These are phyloP conservation scores for Torulaspora gathmanii DNA, from an alignment of 805 yeast genomes.

Conservation along the genomic window DNA sequence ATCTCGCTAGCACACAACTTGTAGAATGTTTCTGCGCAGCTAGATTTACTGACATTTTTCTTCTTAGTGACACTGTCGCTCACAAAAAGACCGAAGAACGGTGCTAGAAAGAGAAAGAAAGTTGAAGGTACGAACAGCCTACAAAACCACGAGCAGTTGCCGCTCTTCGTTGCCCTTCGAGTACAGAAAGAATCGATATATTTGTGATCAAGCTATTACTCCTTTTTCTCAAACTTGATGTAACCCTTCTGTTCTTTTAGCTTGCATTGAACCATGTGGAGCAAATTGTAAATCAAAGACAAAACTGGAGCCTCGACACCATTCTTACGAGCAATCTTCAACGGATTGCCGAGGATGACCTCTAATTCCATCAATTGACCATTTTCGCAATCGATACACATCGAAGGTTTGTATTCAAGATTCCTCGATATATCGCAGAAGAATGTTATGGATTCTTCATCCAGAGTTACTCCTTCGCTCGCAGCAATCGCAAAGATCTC, in stretches of 20 bases:
- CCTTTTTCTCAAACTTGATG: constrained; percentile 19
- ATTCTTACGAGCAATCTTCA: constrained; percentile 44
- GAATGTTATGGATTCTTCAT: constrained; percentile 42
- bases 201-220: neutral
- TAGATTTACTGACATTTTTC: constrained; percentile 5
- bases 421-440: constrained; percentile 52
- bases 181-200: too few species aligned
- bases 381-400: constrained; percentile 60
- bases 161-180: neutral
- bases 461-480: constrained; percentile 53
- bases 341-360: constrained; percentile 63
- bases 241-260: constrained; percentile 54
- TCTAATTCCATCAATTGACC: constrained; percentile 66
- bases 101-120: neutral
- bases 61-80: neutral
- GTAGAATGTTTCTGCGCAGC: neutral
- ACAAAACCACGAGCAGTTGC: neutral
- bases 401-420: constrained; percentile 56
- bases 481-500: constrained; percentile 59
- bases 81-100: constrained; percentile 3
- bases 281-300: constrained; percentile 50
- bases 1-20: neutral
- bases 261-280: constrained; percentile 56
- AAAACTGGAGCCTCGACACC: constrained; percentile 57
- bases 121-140: neutral